Base-by-base conservation (phyloP, 345 rosid genomes). In the Hevea brasiliensis region DNA sequence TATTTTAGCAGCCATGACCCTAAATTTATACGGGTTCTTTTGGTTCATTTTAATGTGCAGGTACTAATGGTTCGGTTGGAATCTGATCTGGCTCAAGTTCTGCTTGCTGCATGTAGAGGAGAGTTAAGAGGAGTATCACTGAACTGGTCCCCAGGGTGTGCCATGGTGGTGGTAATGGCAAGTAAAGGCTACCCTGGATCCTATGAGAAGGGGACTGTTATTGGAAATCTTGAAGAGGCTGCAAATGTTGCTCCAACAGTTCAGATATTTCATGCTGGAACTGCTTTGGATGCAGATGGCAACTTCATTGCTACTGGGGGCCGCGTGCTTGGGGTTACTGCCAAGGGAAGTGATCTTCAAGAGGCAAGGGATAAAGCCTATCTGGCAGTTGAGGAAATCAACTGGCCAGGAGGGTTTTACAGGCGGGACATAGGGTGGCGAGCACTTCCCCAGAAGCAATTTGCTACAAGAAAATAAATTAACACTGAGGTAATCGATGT, bases 161-260 rank as follows among this genome's bases (percentile, higher is more conserved):
- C 98, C 42, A 90, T 92, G 97, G 97, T 92, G 59, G 97, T 92
- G 24, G 99, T 92, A 65, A 88, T 95, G 99, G 99, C 98, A 15
- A 92, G 94, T 80, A 83, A 91, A 44, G 99, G 96, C 56, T 95
- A 95, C 69, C 99, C 98, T 0, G 94, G 94, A 51, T 79, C 93
- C 56, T 92, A 91, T 12, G 85, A 85, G 84, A 92, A 89, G 85
- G 97, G 97, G 32, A 66, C 89, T 0, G 69, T 89, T 50, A 88
- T 94, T 70, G 73, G 35, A 72, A 90, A 86, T 82, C 92, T 92
- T 2, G 89, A 94, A 81, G 92, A 94, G 76, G 97, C 95, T 40
- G 94, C 88, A 80, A 71, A 41, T 2, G 88, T 84, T 6, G 85
- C 88, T 80, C 88, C 87, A 24, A 76, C 85, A 20, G 96, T 89